These are phyloP conservation scores for Cercospora nicotianae DNA, from an alignment of 2,329 filamentous ascomycete genomes.

Conservation along the genomic window DNA sequence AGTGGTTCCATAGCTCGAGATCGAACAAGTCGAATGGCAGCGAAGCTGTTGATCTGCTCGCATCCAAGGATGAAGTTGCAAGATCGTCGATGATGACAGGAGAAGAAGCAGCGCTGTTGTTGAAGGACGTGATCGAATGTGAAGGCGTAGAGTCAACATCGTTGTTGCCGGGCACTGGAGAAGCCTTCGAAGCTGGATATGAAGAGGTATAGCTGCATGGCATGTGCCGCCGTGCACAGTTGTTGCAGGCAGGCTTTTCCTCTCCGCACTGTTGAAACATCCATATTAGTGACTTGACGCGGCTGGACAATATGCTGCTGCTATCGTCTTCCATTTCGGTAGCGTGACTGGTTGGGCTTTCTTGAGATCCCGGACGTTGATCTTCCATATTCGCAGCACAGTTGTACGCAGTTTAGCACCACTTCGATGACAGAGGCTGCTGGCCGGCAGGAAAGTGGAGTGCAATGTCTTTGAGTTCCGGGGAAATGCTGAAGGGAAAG, in stretches of 20 bases:
- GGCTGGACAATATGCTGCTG: background rate
- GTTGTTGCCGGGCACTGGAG: background rate
- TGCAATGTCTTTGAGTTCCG: background rate
- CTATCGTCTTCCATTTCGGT: background rate
- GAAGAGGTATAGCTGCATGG: conserved; percentile 19
- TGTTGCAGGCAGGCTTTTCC: conserved; percentile 23
- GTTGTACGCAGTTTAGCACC: background rate
- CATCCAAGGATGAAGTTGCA: background rate
- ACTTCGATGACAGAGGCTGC: background rate
- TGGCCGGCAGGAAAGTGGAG: background rate
- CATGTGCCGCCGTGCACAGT: conserved; percentile 23
- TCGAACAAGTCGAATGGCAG: conserved; percentile 23
- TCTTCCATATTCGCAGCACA: background rate
- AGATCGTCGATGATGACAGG: background rate
- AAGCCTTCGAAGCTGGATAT: background rate
- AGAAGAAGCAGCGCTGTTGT: conserved; percentile 2
- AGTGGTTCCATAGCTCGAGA: conserved; percentile 27
- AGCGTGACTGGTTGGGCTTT: background rate
- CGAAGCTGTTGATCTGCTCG: background rate
- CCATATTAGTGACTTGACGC: conserved; percentile 12
- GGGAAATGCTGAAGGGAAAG: background rate
- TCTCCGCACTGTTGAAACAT: conserved; percentile 27
- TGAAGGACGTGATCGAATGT: conserved; percentile 2
- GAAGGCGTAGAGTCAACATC: background rate
- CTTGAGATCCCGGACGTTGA: background rate